Conservation (phyloP, 2,329 filamentous ascomycete species). For the Emmonsia crescens region DNA sequence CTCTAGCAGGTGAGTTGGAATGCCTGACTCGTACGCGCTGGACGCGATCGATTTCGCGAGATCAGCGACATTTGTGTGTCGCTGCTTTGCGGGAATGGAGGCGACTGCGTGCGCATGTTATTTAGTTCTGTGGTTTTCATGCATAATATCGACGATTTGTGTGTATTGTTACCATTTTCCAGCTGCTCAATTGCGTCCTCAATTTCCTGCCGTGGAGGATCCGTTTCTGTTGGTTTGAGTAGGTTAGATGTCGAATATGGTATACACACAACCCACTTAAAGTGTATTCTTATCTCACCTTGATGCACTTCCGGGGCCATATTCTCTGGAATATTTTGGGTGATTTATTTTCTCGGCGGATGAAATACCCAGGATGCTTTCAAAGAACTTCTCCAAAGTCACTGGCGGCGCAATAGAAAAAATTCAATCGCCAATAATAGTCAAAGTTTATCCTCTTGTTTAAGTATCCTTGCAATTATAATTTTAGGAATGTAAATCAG, state of each 20-base stretch:
- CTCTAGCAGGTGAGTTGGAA: constrained; percentile 50
- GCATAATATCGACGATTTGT: background rate
- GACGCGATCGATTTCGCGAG: constrained; percentile 53
- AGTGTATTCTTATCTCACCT: background rate
- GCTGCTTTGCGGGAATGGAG: constrained; percentile 51
- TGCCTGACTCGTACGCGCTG: constrained; percentile 56
- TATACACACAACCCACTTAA: background rate
- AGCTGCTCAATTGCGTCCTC: constrained; percentile 13
- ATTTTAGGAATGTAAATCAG: background rate
- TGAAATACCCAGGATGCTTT: background rate
- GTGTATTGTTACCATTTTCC: constrained; percentile 11
- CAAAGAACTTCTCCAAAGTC: background rate
- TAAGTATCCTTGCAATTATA: background rate
- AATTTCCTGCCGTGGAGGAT: background rate
- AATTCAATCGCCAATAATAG: background rate
- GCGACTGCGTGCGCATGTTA: constrained; percentile 21
- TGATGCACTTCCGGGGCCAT: background rate
- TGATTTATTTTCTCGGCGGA: background rate
- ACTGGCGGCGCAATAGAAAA: background rate
- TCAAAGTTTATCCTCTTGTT: background rate
- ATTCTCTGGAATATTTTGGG: background rate
- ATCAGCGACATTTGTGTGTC: constrained; percentile 51
- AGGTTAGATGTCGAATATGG: background rate
- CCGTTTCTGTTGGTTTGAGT: background rate
- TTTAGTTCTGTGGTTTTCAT: background rate